Evolutionary conservation across 345 rosid species (phyloP).

Genomic region (Aquilaria malaccensis): DNA sequence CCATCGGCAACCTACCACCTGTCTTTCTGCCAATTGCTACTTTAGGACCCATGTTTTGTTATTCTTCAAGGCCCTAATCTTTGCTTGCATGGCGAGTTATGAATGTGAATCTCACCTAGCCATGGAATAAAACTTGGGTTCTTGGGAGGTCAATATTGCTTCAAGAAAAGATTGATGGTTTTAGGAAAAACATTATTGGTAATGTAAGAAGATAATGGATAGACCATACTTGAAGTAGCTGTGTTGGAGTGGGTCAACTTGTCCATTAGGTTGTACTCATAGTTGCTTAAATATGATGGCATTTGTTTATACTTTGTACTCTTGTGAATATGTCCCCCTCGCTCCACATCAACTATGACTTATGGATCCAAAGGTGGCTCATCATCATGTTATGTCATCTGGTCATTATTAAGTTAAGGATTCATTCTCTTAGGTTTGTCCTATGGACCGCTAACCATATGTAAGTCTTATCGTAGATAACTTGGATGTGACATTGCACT

Average conservation of each 20-base stretch:
- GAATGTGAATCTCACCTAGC: background rate
- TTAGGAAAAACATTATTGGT: background rate
- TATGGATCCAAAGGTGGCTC: too few species aligned
- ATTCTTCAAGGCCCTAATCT: background rate
- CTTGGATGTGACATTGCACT: too few species aligned
- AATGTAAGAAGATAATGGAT: background rate
- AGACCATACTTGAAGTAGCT: background rate
- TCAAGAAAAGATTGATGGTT: background rate
- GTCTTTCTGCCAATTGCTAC: too few species aligned
- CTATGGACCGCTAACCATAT: too few species aligned
- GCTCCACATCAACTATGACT: too few species aligned
- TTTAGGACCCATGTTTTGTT: background rate
- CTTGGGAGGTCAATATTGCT: background rate
- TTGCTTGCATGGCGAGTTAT: background rate
- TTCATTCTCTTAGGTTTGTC: too few species aligned
- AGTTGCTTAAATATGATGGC: background rate
- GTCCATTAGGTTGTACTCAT: background rate
- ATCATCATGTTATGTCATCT: too few species aligned
- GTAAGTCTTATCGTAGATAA: too few species aligned
- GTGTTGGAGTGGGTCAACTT: background rate
- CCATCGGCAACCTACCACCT: too few species aligned
- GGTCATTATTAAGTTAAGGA: too few species aligned
- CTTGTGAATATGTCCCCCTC: too few species aligned
- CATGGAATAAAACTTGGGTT: background rate
- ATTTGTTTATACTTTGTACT: too few species aligned